Percentiles rank a stretch among this genome's conserved stretches.
Conservation (phyloP, 2,329 filamentous ascomycete species). For the Plectosphaerella plurivora region DNA sequence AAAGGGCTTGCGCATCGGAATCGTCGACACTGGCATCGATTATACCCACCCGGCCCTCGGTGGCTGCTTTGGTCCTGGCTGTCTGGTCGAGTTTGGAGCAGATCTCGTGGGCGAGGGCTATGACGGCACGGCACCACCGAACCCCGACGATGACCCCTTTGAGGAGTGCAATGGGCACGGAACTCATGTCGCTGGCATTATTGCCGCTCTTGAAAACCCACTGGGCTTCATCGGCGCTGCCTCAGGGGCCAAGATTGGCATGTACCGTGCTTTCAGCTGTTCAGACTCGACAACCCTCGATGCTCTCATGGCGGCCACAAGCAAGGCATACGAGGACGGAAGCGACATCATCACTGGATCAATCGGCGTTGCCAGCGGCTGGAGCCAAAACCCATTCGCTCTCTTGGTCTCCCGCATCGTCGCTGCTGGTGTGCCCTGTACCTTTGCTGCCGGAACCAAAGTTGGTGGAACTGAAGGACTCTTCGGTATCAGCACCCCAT, state of each 20-base stretch:
- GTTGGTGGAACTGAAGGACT: conserved; percentile 32
- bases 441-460: conserved; percentile 48
- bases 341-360: conserved; percentile 50
- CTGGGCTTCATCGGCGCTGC: conserved; percentile 33
- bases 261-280: conserved; percentile 33
- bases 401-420: conserved; percentile 47
- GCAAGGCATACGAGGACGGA: conserved; percentile 33
- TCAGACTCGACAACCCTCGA: conserved; percentile 25
- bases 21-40: conserved; percentile 45
- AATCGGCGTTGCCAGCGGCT: conserved; percentile 44
- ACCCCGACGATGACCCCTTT: conserved; percentile 32
- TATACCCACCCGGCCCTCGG: conserved; percentile 42
- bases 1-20: conserved; percentile 45
- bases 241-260: conserved; percentile 30
- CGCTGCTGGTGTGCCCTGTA: conserved; percentile 44
- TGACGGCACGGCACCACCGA: conserved; percentile 19
- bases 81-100: conserved; percentile 35
- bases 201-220: conserved; percentile 31
- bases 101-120: conserved; percentile 36
- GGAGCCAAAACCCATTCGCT: conserved; percentile 46
- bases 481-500: conserved; percentile 45
- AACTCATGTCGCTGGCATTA: conserved; percentile 39
- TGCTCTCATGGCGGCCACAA: conserved; percentile 31
- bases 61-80: conserved; percentile 41
- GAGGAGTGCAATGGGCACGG: conserved; percentile 36